These are phyloP conservation scores for Eucalyptus rudis DNA, from an alignment of 345 rosid genomes.

Conservation along the genomic window DNA sequence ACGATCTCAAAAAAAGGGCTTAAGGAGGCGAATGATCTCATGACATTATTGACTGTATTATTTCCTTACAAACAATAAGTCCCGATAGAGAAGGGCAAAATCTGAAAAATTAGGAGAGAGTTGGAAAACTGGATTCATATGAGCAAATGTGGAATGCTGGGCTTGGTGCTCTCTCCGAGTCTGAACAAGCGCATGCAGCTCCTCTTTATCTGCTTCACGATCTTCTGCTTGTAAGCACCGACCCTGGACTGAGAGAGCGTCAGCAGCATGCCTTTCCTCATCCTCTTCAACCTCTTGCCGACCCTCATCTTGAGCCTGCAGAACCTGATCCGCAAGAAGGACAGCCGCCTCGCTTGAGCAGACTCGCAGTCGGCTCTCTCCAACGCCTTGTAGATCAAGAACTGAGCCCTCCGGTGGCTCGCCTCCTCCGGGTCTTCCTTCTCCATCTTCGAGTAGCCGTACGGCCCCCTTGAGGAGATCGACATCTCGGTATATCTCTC, in stretches of 20 bases:
- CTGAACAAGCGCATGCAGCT: constrained; percentile 24
- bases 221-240: constrained; percentile 6
- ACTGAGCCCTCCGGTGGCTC: constrained; percentile 53
- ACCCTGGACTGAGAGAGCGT: constrained; percentile 10
- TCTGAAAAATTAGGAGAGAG: background rate
- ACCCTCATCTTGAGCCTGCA: constrained; percentile 44
- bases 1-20: background rate
- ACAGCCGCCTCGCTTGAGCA: constrained; percentile 4
- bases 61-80: background rate
- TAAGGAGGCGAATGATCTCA: too few species aligned
- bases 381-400: constrained; percentile 66
- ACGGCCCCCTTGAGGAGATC: constrained; percentile 4
- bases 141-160: constrained; percentile 19
- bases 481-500: constrained; percentile 9
- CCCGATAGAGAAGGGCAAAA: background rate
- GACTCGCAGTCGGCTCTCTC: constrained; percentile 23
- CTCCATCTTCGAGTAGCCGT: constrained; percentile 43
- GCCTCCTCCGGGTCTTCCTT: constrained; percentile 68
- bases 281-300: constrained; percentile 41
- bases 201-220: constrained; percentile 6
- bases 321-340: constrained; percentile 30
- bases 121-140: background rate
- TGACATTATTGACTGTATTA: background rate
- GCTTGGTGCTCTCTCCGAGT: constrained; percentile 6
- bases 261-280: constrained; percentile 33